A percentile compares a stretch with the other conserved stretches of the same genome.
Evolutionary conservation across 176 grass and related monocot species (phyloP).

Genomic region (Aechmea fasciata): DNA sequence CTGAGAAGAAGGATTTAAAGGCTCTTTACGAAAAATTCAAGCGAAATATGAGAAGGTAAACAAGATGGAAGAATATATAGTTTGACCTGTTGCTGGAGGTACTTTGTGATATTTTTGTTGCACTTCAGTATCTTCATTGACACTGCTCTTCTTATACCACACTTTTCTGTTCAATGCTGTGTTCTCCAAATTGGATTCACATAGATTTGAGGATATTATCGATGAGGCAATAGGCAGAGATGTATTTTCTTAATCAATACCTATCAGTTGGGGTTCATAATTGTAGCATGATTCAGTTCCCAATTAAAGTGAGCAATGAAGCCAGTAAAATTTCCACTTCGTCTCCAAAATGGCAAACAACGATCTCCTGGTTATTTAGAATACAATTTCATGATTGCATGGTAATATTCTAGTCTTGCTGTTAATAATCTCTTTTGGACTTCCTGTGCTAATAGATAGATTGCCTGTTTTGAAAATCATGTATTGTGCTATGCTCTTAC

Average conservation of each 20-base stretch:
- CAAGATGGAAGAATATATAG: not conserved
- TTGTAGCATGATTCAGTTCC: not conserved
- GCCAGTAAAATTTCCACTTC: not conserved
- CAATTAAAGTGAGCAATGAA: not conserved
- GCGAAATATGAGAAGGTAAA: conserved; percentile 1
- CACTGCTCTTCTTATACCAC: not conserved
- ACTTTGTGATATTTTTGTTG: not conserved
- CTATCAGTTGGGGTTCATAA: not conserved
- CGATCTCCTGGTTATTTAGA: no score
- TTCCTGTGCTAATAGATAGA: no score
- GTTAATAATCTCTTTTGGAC: no score
- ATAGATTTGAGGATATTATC: not conserved
- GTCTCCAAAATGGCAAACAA: no score
- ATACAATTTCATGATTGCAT: no score
- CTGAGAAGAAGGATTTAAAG: not conserved
- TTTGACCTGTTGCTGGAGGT: not conserved
- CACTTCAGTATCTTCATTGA: not conserved
- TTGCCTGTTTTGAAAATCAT: no score
- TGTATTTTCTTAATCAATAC: not conserved
- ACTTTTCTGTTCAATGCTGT: conserved; percentile 1
- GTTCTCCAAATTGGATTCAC: conserved; percentile 5
- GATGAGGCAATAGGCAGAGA: not conserved
- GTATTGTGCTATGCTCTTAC: no score
- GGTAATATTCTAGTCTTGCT: no score
- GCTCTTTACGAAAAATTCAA: not conserved